phyloP scores from a whole-genome alignment of 805 yeast genomes.

The Candida orba region DNA sequence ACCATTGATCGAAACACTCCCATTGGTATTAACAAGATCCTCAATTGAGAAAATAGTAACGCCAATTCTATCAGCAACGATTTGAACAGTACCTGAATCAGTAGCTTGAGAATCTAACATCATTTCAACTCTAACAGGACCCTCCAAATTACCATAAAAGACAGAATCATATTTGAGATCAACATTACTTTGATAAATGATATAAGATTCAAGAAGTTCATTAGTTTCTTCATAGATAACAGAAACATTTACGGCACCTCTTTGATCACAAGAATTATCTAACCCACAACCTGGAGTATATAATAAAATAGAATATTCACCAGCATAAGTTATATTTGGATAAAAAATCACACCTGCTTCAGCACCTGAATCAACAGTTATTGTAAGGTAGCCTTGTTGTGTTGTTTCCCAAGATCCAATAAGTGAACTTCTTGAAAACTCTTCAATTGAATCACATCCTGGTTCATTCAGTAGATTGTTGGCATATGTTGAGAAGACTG shows the following conservation, averaged over 20 bases:
- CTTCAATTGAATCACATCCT: constrained; percentile 35
- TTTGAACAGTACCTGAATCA: constrained; percentile 30
- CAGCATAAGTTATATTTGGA: constrained; percentile 67
- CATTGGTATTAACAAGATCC: constrained; percentile 26
- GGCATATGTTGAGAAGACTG: constrained; percentile 55
- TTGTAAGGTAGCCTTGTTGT: constrained; percentile 30
- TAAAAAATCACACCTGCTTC: constrained; percentile 42
- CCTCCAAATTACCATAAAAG: constrained; percentile 59
- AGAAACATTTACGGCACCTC: constrained; percentile 79
- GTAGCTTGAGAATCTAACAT: constrained; percentile 27
- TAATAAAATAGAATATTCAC: constrained; percentile 63
- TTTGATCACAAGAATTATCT: constrained; percentile 57
- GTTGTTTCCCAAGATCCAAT: constrained; percentile 27
- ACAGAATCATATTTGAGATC: constrained; percentile 74
- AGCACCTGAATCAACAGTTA: constrained; percentile 25
- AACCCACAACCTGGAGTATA: constrained; percentile 82
- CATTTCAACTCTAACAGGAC: constrained; percentile 40
- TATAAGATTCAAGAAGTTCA: constrained; percentile 31
- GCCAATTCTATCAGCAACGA: constrained; percentile 68
- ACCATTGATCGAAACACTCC: constrained; percentile 53
- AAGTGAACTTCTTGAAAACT: constrained; percentile 23
- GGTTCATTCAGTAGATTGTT: constrained; percentile 66
- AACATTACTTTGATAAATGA: constrained; percentile 74
- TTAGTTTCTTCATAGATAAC: constrained; percentile 37
- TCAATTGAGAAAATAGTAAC: constrained; percentile 44